phyloP scores from a whole-genome alignment of 805 yeast species.

The Schwanniomyces polymorphus region DNA sequence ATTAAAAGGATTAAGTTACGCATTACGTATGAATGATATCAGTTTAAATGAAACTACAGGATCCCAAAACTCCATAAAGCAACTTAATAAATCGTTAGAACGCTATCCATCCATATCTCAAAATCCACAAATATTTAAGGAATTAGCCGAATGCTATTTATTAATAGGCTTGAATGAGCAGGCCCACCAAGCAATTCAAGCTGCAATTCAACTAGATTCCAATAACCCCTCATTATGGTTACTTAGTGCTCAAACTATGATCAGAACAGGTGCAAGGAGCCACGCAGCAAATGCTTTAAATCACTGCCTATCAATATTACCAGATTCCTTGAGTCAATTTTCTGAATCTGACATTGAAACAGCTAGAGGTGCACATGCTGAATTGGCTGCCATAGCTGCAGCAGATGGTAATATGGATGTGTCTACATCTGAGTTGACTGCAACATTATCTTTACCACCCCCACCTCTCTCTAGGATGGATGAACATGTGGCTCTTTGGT shows the following conservation, averaged over 20 bases:
- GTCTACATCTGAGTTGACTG: constrained; percentile 50
- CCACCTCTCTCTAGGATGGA: constrained; percentile 45
- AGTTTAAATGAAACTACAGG: constrained; percentile 39
- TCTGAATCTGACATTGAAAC: constrained; percentile 40
- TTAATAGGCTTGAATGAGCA: constrained; percentile 48
- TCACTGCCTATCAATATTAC: constrained; percentile 43
- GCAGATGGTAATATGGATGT: constrained; percentile 50
- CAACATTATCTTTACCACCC: constrained; percentile 51
- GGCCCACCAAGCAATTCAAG: constrained; percentile 49
- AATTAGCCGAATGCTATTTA: constrained; percentile 53
- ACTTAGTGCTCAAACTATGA: constrained; percentile 48
- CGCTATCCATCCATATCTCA: constrained; percentile 36
- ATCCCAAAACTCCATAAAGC: constrained; percentile 38
- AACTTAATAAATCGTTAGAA: constrained; percentile 38
- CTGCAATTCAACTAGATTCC: constrained; percentile 38
- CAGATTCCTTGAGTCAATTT: constrained; percentile 28
- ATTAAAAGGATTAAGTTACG: constrained; percentile 42
- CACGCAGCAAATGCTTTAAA: constrained; percentile 51
- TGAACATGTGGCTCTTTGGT: constrained; percentile 53
- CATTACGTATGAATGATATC: constrained; percentile 40
- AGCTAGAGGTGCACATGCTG: constrained; percentile 53
- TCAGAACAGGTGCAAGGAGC: constrained; percentile 39
- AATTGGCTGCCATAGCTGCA: constrained; percentile 55
- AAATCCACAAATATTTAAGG: constrained; percentile 44
- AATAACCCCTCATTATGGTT: constrained; percentile 49